phyloP scores from a whole-genome alignment of 2,329 filamentous ascomycete species.

The Domatiomyces globalis region DNA sequence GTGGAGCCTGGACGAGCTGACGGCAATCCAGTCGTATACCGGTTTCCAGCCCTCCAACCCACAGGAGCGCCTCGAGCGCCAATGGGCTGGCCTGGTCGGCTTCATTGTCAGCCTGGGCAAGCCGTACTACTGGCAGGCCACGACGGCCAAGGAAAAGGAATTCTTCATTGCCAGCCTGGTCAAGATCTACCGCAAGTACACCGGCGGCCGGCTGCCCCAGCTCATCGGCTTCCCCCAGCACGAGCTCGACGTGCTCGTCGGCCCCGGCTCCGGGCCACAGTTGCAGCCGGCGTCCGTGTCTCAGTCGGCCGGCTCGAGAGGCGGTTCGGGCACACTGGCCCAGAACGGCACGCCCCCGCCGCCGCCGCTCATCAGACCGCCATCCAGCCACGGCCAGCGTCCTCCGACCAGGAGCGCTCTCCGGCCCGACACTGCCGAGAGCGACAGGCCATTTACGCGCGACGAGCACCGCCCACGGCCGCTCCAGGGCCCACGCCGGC shows the following conservation, averaged over 20 bases:
- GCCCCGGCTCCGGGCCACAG: too few species aligned
- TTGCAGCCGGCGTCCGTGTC: too few species aligned
- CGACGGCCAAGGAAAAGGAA: conserved; percentile 89
- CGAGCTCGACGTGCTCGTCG: conserved; percentile 57
- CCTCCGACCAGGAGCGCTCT: conserved; percentile 6
- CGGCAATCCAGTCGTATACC: conserved; percentile 68
- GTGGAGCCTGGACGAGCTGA: conserved; percentile 87
- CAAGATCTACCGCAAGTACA: conserved; percentile 96
- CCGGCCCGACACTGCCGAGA: conserved; percentile 9
- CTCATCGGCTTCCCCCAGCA: conserved; percentile 68
- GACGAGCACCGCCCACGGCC: conserved; percentile 7
- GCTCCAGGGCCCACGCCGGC: conserved; percentile 6
- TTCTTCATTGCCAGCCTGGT: conserved; percentile 94
- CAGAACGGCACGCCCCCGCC: background rate
- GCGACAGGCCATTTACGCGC: conserved; percentile 3
- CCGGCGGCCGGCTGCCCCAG: conserved; percentile 65
- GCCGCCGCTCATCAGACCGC: conserved; percentile 7
- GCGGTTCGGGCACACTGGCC: too few species aligned
- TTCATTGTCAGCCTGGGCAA: conserved; percentile 84
- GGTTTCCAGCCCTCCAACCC: conserved; percentile 43
- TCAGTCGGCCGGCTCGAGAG: background rate
- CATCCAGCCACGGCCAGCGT: conserved; percentile 13
- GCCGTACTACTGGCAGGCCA: conserved; percentile 92
- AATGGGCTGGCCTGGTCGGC: conserved; percentile 71
- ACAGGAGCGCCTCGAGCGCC: conserved; percentile 46